Percentiles rank a stretch among this genome's conserved stretches.
phyloP scores from a whole-genome alignment of 2,329 filamentous ascomycete species.

The Neofusicoccum parvum region DNA sequence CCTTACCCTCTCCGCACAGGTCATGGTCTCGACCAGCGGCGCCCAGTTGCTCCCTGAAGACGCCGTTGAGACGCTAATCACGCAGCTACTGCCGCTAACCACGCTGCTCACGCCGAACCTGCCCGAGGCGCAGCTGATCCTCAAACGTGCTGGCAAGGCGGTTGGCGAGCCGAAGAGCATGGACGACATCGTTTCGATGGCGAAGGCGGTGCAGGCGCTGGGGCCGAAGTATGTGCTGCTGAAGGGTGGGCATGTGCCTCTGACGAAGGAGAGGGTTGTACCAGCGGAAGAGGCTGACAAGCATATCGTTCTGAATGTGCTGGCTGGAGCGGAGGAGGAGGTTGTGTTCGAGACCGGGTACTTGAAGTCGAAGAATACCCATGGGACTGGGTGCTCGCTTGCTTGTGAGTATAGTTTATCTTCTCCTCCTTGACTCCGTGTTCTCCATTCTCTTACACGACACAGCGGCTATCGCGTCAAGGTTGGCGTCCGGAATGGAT shows the following conservation, averaged over 20 bases:
- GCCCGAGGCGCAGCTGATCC: constrained; percentile 69
- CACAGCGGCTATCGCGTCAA: constrained; percentile 69
- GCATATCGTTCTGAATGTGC: constrained; percentile 73
- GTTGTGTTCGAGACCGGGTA: constrained; percentile 71
- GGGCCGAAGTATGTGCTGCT: constrained; percentile 81
- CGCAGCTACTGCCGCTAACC: constrained; percentile 64
- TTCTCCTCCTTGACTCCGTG: background rate
- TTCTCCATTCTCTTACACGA: background rate
- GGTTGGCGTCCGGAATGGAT: constrained; percentile 62
- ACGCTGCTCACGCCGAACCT: constrained; percentile 77
- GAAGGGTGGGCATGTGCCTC: constrained; percentile 88
- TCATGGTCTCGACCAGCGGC: constrained; percentile 89
- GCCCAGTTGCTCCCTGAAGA: constrained; percentile 66
- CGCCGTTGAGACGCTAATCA: constrained; percentile 64
- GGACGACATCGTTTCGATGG: constrained; percentile 69
- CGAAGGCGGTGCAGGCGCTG: constrained; percentile 64
- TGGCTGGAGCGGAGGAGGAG: constrained; percentile 64
- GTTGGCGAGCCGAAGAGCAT: constrained; percentile 57
- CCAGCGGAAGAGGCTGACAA: constrained; percentile 63
- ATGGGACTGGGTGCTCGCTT: constrained; percentile 92
- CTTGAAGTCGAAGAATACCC: constrained; percentile 76
- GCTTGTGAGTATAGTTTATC: constrained; percentile 56
- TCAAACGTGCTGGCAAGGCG: constrained; percentile 54
- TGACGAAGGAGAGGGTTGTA: constrained; percentile 63
- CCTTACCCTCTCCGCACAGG: constrained; percentile 52